Base-by-base conservation (phyloP, 2,329 filamentous ascomycete genomes). In the Colletotrichum tropicicola region DNA sequence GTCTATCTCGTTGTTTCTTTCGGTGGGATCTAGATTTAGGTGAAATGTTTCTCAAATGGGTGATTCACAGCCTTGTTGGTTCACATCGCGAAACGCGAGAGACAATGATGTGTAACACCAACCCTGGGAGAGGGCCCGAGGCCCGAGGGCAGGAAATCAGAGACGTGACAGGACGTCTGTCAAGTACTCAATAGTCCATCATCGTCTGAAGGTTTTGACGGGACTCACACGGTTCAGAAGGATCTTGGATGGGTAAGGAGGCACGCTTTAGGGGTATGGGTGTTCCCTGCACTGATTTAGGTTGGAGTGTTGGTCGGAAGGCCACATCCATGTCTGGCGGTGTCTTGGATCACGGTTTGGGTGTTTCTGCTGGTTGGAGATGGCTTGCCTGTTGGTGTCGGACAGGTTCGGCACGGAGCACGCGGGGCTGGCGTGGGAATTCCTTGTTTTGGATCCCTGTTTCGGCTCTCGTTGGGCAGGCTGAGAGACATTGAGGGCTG, bases 181-280 rank as follows among this genome's bases (percentile, higher is more conserved):
- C 39, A 45, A 15, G 28, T 15, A 41, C 4, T 41, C 35, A 43
- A 15, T 17, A n/a, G 8, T 12, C 44, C 17, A 43, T 43, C 19
- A 30, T 54, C 57, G 5, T 59, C 48, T 49, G 57, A 49, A 65
- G 61, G 61, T 51, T 54, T 65, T 54, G 41, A 54, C 56, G 48
- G 49, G 25, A 48, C 55, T 64, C 32, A 15, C 55, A 59, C 61
- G 23, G 43, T 19, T 37, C 43, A 56, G 21, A 12, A 21, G 32
- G 51, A 41, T 30, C n/a, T 23, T 45, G 21, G 59, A 27, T 37
- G 30, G 37, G 25, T 32, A 23, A 23, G 30, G 21, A 25, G 28
- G 17, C n/a, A 44, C 12, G 17, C 2, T 9, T 21, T 19, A 15
- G 27, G 28, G 27, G 56, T 28, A 61, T 41, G 61, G 60, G 49